phyloP scores from a whole-genome alignment of 257 asterid species.

The Nicotiana attenuata region DNA sequence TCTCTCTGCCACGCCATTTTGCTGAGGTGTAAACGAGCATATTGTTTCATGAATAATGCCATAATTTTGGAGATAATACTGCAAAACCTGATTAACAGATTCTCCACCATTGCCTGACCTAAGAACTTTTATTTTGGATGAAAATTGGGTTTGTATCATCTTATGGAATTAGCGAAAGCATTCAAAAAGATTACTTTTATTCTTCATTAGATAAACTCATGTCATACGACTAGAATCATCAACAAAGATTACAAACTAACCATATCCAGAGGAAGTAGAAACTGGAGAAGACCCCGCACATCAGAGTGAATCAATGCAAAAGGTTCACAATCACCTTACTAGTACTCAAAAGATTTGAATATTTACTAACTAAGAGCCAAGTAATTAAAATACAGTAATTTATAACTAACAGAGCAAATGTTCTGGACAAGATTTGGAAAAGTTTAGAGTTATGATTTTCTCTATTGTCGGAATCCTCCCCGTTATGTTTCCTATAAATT shows the following conservation, averaged over 20 bases:
- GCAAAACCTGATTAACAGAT: not conserved
- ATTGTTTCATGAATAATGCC: not conserved
- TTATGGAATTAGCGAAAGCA: not conserved
- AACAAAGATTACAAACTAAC: not conserved
- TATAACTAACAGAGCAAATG: too few relatives aligned
- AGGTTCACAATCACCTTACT: not conserved
- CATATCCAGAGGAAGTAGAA: not conserved
- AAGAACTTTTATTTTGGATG: not conserved
- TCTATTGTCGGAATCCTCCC: too few relatives aligned
- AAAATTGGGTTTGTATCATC: slow-evolving; percentile 1
- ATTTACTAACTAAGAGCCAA: too few relatives aligned
- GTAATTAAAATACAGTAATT: too few relatives aligned
- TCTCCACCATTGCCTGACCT: slow-evolving; percentile 4
- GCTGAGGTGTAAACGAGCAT: not conserved
- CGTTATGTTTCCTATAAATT: too few relatives aligned
- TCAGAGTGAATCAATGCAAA: slow-evolving; percentile 9
- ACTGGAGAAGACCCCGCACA: slow-evolving; percentile 7
- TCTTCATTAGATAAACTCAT: not conserved
- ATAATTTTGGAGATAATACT: not conserved
- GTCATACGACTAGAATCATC: slow-evolving; percentile 10
- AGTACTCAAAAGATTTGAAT: not conserved
- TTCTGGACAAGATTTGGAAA: too few relatives aligned
- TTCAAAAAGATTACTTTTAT: not conserved
- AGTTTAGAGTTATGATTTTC: too few relatives aligned
- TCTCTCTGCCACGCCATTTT: not conserved